These are phyloP conservation scores for Huntiella abstrusa DNA, from an alignment of 2,329 filamentous ascomycete genomes.

Conservation along the genomic window DNA sequence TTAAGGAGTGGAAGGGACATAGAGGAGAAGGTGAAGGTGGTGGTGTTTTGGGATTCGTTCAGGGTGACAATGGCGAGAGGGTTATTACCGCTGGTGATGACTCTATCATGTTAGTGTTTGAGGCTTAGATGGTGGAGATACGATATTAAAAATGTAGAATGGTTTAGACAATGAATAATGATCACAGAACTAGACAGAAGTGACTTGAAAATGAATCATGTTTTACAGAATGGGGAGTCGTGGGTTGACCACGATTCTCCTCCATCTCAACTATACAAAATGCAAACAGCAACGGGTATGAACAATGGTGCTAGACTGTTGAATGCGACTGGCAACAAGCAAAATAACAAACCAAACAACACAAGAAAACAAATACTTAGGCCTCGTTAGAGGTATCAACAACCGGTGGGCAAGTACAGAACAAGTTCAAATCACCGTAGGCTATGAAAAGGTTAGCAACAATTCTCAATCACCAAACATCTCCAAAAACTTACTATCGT, in stretches of 20 bases:
- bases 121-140: constrained; percentile 22
- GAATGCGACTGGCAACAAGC: constrained; percentile 3
- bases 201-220: too few relatives aligned
- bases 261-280: not conserved
- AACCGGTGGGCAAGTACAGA: constrained; percentile 84
- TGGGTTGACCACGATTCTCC: not conserved
- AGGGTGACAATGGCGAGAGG: constrained; percentile 52
- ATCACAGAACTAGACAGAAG: not conserved
- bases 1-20: constrained; percentile 84
- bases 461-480: not conserved
- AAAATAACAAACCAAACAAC: constrained; percentile 2
- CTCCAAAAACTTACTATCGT: constrained; percentile 50
- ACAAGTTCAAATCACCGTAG: constrained; percentile 80
- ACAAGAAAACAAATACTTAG: constrained; percentile 8
- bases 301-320: constrained; percentile 1
- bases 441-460: constrained; percentile 28
- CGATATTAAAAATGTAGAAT: not conserved
- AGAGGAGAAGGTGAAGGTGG: constrained; percentile 68
- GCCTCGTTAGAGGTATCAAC: constrained; percentile 33
- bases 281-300: constrained; percentile 10
- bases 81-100: constrained; percentile 89
- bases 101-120: constrained; percentile 47
- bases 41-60: constrained; percentile 79
- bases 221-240: not conserved
- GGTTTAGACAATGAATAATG: constrained; percentile 2